A percentile compares a stretch with the other conserved stretches of the same genome.
phyloP scores from a whole-genome alignment of 2,329 filamentous ascomycete genomes.

The Sporothrix pallida region DNA sequence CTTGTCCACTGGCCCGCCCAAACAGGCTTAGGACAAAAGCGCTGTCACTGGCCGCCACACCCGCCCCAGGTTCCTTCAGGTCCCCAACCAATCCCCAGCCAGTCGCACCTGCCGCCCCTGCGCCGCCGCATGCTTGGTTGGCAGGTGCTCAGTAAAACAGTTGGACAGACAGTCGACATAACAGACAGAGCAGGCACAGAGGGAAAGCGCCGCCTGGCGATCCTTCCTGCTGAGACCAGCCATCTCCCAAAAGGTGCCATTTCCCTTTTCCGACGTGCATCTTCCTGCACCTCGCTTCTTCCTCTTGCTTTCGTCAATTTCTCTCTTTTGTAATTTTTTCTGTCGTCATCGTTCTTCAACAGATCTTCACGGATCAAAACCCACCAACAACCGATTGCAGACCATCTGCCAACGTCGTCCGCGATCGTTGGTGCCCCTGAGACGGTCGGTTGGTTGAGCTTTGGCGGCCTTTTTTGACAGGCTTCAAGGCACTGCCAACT shows the following conservation, averaged over 20 bases:
- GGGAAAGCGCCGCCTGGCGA: conserved; percentile 14
- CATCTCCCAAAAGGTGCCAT: conserved; percentile 9
- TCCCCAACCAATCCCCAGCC: conserved; percentile 2
- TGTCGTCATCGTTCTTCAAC: background rate
- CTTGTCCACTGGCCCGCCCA: conserved; percentile 4
- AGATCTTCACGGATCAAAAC: background rate
- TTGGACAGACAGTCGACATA: background rate
- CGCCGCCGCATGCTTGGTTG: conserved; percentile 17
- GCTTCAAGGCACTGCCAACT: background rate
- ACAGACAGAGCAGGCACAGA: background rate
- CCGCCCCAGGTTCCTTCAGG: background rate
- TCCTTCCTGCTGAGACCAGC: conserved; percentile 7
- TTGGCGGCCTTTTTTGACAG: conserved; percentile 17
- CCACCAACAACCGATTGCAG: background rate
- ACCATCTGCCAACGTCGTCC: background rate
- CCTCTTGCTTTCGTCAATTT: conserved; percentile 1
- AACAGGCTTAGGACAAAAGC: conserved; percentile 1
- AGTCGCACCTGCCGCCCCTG: conserved; percentile 24
- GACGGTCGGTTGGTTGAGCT: background rate
- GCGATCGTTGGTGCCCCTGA: conserved; percentile 3
- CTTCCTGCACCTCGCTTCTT: background rate
- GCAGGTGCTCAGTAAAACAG: conserved; percentile 8
- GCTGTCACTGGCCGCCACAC: background rate
- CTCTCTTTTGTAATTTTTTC: background rate
- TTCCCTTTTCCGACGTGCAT: conserved; percentile 12